These are phyloP conservation scores for Silybum marianum DNA, from an alignment of 129 eudicot species.

Conservation along the genomic window DNA sequence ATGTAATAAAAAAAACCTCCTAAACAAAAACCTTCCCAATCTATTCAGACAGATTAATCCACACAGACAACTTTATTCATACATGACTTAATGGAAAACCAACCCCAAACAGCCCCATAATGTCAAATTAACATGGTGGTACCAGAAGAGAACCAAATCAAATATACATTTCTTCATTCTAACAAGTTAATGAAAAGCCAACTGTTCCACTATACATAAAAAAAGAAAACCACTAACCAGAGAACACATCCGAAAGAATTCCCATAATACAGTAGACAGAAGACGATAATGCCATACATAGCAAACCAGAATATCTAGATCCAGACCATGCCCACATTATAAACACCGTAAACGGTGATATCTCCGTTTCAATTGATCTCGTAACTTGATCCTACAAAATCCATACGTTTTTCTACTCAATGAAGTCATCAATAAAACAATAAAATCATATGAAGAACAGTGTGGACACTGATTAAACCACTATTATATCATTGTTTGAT, in stretches of 20 bases:
- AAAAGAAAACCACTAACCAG: conserved; percentile 37
- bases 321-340: conserved; percentile 55
- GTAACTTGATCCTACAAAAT: conserved; percentile 39
- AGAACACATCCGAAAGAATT: conserved; percentile 44
- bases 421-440: neutral
- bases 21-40: no score
- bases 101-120: neutral
- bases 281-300: conserved; percentile 48
- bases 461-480: neutral
- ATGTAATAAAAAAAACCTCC: no score
- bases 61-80: no score
- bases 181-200: neutral
- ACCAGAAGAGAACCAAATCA: neutral
- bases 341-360: conserved; percentile 32
- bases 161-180: neutral
- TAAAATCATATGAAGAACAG: neutral
- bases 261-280: conserved; percentile 46
- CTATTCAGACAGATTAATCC: no score
- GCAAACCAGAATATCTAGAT: conserved; percentile 58
- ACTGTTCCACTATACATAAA: neutral
- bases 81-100: no score
- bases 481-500: neutral
- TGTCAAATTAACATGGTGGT: neutral
- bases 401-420: neutral
- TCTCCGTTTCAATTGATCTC: conserved; percentile 38